phyloP scores from a whole-genome alignment of 306 rosid genomes.

The Cicer yamashitae region DNA sequence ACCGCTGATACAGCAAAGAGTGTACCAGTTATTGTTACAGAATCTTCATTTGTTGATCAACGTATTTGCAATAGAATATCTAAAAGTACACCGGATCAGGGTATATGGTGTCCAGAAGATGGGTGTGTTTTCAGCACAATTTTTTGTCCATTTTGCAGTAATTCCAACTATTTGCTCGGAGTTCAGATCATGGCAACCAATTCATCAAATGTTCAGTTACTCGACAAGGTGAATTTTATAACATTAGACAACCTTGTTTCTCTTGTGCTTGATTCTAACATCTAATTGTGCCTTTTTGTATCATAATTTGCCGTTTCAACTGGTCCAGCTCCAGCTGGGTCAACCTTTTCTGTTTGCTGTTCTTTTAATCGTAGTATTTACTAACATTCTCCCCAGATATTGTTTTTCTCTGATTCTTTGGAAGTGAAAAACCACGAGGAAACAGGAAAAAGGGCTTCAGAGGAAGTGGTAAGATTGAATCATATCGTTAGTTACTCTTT shows the following conservation, averaged over 20 bases:
- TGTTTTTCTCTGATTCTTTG: slow-evolving; percentile 70
- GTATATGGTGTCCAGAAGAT: slow-evolving; percentile 84
- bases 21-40: slow-evolving; percentile 64
- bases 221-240: slow-evolving; percentile 64
- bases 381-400: slow-evolving; percentile 54
- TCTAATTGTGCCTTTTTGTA: slow-evolving; percentile 24
- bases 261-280: slow-evolving; percentile 32
- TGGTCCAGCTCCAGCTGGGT: slow-evolving; percentile 25
- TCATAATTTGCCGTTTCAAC: slow-evolving; percentile 22
- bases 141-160: slow-evolving; percentile 81
- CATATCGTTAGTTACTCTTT: slow-evolving; percentile 24
- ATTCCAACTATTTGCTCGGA: slow-evolving; percentile 62
- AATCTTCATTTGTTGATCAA: slow-evolving; percentile 62
- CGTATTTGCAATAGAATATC: slow-evolving; percentile 51
- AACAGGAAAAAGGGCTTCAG: slow-evolving; percentile 48
- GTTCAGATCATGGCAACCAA: slow-evolving; percentile 80
- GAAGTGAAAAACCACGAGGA: slow-evolving; percentile 63
- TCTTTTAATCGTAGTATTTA: slow-evolving; percentile 25
- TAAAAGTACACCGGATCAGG: slow-evolving; percentile 52
- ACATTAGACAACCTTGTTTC: slow-evolving; percentile 32
- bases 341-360: slow-evolving; percentile 27
- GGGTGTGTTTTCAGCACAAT: slow-evolving; percentile 80
- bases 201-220: slow-evolving; percentile 73
- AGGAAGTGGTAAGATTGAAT: slow-evolving; percentile 59
- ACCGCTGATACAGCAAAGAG: slow-evolving; percentile 44